Evolutionary conservation across 2,329 filamentous ascomycete genomes (phyloP).

Genomic region (Fusarium sp.): DNA sequence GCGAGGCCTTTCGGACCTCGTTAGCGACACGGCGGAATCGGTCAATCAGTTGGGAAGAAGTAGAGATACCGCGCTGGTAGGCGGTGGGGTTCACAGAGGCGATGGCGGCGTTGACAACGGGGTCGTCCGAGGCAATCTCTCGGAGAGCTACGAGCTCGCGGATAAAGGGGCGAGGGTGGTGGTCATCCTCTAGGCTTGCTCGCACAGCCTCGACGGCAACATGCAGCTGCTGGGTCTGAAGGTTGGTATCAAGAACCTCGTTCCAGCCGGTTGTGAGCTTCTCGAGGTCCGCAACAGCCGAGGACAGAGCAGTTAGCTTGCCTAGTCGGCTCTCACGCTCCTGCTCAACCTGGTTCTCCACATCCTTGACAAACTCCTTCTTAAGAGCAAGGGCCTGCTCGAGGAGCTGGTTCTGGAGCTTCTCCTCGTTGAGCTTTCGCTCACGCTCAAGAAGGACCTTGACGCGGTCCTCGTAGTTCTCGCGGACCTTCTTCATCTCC

Average conservation of each 20-base stretch:
- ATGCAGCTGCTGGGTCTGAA: conserved; percentile 95
- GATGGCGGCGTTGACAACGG: conserved; percentile 92
- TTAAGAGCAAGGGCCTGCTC: conserved; percentile 93
- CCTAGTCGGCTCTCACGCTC: conserved; percentile 90
- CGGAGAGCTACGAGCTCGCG: conserved; percentile 94
- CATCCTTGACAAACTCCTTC: conserved; percentile 82
- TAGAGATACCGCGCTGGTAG: conserved; percentile 92
- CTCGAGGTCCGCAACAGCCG: conserved; percentile 85
- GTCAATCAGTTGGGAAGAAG: conserved; percentile 87
- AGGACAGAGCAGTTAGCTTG: conserved; percentile 83
- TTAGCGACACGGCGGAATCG: conserved; percentile 92
- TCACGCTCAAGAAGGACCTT: conserved; percentile 83
- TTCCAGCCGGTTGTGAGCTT: conserved; percentile 91
- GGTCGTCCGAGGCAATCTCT: conserved; percentile 86
- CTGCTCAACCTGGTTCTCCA: conserved; percentile 84
- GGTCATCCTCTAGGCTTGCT: conserved; percentile 79
- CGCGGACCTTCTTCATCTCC: conserved; percentile 83
- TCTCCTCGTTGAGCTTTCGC: conserved; percentile 84
- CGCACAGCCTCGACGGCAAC: conserved; percentile 95
- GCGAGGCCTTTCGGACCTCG: conserved; percentile 93
- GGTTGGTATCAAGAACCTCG: conserved; percentile 87
- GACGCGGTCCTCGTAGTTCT: conserved; percentile 83
- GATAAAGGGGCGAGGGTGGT: conserved; percentile 84
- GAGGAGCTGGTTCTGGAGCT: conserved; percentile 84
- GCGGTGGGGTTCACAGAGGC: conserved; percentile 94